These are phyloP conservation scores for Microcyclosporella mali DNA, from an alignment of 2,329 filamentous ascomycete genomes.

Conservation along the genomic window DNA sequence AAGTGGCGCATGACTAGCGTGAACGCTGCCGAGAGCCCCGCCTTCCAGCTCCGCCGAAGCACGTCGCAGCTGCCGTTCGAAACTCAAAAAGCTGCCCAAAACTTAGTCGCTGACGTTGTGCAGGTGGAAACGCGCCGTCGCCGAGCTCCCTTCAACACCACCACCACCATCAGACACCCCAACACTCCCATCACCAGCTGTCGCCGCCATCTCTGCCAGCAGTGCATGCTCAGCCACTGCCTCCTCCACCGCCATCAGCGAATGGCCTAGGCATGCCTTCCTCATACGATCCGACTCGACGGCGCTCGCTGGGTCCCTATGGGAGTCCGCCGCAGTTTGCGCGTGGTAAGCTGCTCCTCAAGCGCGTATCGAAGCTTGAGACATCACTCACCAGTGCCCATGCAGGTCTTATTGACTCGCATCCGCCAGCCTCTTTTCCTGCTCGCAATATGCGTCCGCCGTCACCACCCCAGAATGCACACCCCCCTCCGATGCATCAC, in stretches of 20 bases:
- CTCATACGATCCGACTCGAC: slow-evolving; percentile 38
- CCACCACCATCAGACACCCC: slow-evolving; percentile 4
- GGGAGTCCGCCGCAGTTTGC: slow-evolving; percentile 30
- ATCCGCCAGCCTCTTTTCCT: slow-evolving; percentile 38
- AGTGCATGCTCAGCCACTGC: slow-evolving; percentile 17
- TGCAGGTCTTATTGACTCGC: slow-evolving; percentile 27
- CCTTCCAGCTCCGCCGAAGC: too few relatives aligned
- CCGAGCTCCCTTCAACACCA: slow-evolving; percentile 23
- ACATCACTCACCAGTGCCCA: slow-evolving; percentile 2
- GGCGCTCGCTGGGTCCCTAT: slow-evolving; percentile 39
- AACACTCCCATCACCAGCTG: slow-evolving; percentile 6
- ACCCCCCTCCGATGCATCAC: slow-evolving; percentile 33
- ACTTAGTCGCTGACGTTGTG: slow-evolving; percentile 11
- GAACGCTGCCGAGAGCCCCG: too few relatives aligned
- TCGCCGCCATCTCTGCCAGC: slow-evolving; percentile 15
- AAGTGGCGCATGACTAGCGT: too few relatives aligned
- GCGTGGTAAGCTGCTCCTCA: slow-evolving; percentile 13
- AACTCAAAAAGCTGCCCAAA: slow-evolving; percentile 7
- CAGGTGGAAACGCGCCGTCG: slow-evolving; percentile 25
- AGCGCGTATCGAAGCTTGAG: too few relatives aligned
- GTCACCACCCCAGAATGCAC: slow-evolving; percentile 42
- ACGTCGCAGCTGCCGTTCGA: neutral
- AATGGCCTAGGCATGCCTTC: slow-evolving; percentile 34
- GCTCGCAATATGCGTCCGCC: slow-evolving; percentile 46
- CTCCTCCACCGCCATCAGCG: slow-evolving; percentile 20